Evolutionary conservation across 257 asterid species (phyloP), one percentile per base, ranked within the genome.

Genomic region (Primulina huaijiensis): DNA sequence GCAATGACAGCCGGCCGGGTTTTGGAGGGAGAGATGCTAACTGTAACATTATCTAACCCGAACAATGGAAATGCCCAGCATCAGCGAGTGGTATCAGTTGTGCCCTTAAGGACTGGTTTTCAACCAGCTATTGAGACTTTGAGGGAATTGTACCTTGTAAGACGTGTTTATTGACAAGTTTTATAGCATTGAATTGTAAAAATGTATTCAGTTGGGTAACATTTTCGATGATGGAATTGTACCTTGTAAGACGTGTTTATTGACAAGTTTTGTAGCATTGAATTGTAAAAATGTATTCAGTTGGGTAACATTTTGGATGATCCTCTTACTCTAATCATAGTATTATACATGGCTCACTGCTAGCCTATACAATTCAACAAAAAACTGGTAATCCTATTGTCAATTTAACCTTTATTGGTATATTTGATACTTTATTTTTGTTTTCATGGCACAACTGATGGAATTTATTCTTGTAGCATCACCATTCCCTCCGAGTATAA

Each of bases 21-120:
- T 75, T 84, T 92, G 73, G 89, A 87, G 70, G 97, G 97, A 37
- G 94, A 90, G 81, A 90, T 92, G 88, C 66, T 88, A 61, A 83
- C 77, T n/a, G 85, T 92, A 68, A 84, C 88, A 17, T 70, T 92
- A 73, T 79, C 98, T 69, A 85, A 83, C 60, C 95, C 98, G 0
- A 88, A 82, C 84, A 92, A 84, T 50, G 94, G 94, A 31, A 87
- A 88, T 77, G 95, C 94, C 52, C 97, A 82, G 74, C 92, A 92
- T 82, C 76, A 81, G 29, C 88, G 97, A 40, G 97, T 88, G 75
- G 82, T 72, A 29, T 85, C 97, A 23, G 90, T 92, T 62, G 76
- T 78, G 67, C 96, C 98, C 9, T 78, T 90, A 78, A 63, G 82
- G 63, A 73, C 90, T 56, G 82, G 81, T 73, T 90, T 87, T 76